Conservation (phyloP, 2,329 filamentous ascomycete genomes). For the Dactylellina sp. region DNA sequence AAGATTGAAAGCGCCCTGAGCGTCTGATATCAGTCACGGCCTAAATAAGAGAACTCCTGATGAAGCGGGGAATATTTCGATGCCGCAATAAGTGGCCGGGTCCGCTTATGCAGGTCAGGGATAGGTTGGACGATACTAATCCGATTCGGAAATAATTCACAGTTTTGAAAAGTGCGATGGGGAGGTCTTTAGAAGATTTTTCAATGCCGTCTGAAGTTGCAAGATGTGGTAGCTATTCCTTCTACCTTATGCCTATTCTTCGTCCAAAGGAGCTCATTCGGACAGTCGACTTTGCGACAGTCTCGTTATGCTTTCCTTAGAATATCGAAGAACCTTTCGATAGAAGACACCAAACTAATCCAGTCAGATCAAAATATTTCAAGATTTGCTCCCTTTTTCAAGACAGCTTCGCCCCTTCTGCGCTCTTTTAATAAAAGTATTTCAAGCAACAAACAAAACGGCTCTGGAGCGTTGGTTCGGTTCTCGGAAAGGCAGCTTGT, state of each 20-base stretch:
- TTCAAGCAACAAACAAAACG: neutral
- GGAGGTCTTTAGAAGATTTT: too few relatives aligned
- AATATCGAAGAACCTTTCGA: neutral
- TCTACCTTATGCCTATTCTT: constrained; percentile 6
- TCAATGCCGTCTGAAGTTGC: too few relatives aligned
- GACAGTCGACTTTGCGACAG: neutral
- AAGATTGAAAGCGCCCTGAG: constrained; percentile 6
- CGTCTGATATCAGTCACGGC: constrained; percentile 26
- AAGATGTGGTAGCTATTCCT: too few relatives aligned
- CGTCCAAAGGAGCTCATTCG: constrained; percentile 5
- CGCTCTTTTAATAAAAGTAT: neutral
- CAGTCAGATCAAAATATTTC: neutral
- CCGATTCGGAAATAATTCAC: constrained; percentile 14
- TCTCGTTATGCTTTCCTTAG: constrained; percentile 4
- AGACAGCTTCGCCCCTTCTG: neutral
- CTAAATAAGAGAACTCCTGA: constrained; percentile 15
- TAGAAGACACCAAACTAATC: neutral
- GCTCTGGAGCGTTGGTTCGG: neutral
- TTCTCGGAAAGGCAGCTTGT: constrained; percentile 28
- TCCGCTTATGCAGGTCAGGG: constrained; percentile 37
- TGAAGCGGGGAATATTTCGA: constrained; percentile 34
- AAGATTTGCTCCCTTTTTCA: neutral
- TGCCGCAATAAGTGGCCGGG: constrained; percentile 7
- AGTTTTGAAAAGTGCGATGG: too few relatives aligned
- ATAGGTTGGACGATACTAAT: constrained; percentile 22